Conservation (phyloP, 805 yeast species). For the Lipomyces yamadae region DNA sequence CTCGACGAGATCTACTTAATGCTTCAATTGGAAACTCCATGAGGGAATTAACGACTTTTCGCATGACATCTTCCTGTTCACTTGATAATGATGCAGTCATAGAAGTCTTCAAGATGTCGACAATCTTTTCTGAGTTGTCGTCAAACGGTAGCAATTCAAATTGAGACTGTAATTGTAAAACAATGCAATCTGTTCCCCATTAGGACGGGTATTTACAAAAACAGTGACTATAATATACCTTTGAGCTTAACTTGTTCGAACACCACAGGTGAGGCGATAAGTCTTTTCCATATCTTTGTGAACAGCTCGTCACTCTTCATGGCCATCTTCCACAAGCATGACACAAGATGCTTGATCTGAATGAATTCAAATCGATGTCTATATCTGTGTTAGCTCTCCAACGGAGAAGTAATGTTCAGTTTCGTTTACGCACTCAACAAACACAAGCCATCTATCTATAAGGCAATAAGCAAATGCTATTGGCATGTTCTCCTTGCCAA, state of each 20-base stretch:
- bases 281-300: slow-evolving; percentile 4
- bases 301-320: background rate
- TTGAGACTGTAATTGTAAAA: background rate
- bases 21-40: slow-evolving; percentile 19
- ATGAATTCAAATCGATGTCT: slow-evolving; percentile 18
- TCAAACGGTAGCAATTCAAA: slow-evolving; percentile 9
- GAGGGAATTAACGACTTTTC: slow-evolving; percentile 10
- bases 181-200: slow-evolving; percentile 1
- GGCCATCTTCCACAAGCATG: slow-evolving; percentile 10
- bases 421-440: slow-evolving; percentile 14
- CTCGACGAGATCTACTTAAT: slow-evolving; percentile 17
- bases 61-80: background rate
- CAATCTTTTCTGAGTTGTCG: background rate
- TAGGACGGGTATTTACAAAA: background rate
- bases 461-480: slow-evolving; percentile 11
- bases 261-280: slow-evolving; percentile 6
- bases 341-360: slow-evolving; percentile 10
- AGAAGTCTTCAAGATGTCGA: background rate
- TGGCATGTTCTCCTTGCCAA: slow-evolving; percentile 11
- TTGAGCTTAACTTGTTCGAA: slow-evolving; percentile 22
- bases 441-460: slow-evolving; percentile 26
- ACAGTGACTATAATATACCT: slow-evolving; percentile 9
- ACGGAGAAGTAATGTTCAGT: background rate
- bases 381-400: background rate
- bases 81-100: background rate